These are phyloP conservation scores for Fusarium bactridioides DNA, from an alignment of 2,329 filamentous ascomycete genomes.

Conservation along the genomic window DNA sequence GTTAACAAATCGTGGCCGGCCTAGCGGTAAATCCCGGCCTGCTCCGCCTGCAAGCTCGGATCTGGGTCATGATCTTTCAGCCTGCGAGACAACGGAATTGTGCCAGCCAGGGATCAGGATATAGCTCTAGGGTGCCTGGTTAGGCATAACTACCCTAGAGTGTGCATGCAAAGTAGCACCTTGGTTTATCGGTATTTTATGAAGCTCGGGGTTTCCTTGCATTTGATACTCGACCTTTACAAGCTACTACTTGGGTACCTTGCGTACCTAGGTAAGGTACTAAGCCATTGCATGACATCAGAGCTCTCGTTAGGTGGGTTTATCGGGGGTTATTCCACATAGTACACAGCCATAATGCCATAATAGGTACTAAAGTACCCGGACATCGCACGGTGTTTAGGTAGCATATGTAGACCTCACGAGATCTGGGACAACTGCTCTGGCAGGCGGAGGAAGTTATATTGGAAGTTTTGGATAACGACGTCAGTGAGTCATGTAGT, in stretches of 20 bases:
- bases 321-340: not conserved
- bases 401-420: not conserved
- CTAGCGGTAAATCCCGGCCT: constrained; percentile 38
- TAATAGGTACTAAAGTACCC: not conserved
- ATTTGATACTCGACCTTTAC: not conserved
- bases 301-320: not conserved
- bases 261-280: not conserved
- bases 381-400: not conserved
- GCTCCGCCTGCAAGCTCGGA: constrained; percentile 30
- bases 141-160: constrained; percentile 3
- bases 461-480: not conserved
- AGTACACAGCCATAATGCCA: not conserved
- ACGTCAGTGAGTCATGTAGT: not conserved
- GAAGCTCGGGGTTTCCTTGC: not conserved
- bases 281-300: constrained; percentile 14
- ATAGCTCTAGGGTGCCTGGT: constrained; percentile 6
- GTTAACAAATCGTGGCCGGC: constrained; percentile 15
- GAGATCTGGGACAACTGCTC: not conserved
- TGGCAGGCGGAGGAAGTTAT: not conserved
- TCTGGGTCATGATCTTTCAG: constrained; percentile 18
- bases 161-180: not conserved
- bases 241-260: not conserved
- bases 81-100: constrained; percentile 31
- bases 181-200: not conserved
- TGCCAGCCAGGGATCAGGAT: constrained; percentile 16